Conservation (phyloP, 179 eudicot genomes). For the Carnegiea gigantea region DNA sequence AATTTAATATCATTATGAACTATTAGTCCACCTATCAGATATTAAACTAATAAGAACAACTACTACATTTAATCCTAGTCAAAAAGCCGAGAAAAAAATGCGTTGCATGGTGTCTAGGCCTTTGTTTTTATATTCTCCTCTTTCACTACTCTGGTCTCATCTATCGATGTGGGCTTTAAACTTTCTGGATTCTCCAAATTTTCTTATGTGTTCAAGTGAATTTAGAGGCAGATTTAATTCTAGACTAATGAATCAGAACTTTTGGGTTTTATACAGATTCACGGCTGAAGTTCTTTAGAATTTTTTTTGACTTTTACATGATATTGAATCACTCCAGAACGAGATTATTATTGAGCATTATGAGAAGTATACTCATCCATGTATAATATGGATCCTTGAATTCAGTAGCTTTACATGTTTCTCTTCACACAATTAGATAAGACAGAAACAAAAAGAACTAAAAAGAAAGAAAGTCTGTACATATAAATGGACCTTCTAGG, state of each 20-base stretch:
- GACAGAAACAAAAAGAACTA: neutral
- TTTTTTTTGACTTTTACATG: neutral
- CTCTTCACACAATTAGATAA: neutral
- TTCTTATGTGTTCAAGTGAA: neutral
- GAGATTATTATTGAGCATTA: neutral
- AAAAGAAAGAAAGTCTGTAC: neutral
- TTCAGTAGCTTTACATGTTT: neutral
- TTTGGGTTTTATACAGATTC: neutral
- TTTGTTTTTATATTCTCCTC: neutral
- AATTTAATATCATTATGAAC: constrained; percentile 3
- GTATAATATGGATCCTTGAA: constrained; percentile 14
- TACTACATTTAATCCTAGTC: constrained; percentile 4
- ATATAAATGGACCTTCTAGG: neutral
- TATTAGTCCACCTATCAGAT: neutral
- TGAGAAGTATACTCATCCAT: constrained; percentile 10
- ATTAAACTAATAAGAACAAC: neutral
- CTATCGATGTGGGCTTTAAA: neutral
- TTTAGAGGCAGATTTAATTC: neutral
- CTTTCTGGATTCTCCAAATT: neutral
- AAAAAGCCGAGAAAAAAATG: neutral
- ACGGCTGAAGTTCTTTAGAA: too few relatives aligned
- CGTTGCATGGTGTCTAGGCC: rapidly evolving
- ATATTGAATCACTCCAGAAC: neutral
- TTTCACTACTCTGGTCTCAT: neutral
- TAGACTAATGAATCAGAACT: neutral